Conservation (phyloP, 129 eudicot species). For the Centaurea solstitialis region DNA sequence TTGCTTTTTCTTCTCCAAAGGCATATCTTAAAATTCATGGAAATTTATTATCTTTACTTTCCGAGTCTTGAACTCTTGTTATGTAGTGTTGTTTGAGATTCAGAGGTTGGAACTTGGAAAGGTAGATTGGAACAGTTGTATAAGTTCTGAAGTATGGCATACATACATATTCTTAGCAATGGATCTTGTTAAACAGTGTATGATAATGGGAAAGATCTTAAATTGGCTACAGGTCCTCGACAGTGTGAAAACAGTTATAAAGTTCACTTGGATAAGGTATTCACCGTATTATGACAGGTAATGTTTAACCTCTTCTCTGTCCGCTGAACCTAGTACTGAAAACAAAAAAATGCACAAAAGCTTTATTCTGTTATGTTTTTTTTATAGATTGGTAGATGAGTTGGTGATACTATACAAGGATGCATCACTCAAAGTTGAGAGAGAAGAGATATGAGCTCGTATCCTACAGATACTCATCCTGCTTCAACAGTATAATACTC, state of each 20-base stretch:
- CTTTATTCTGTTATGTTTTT: neutral
- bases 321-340: neutral
- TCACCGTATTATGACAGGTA: conserved; percentile 71
- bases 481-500: conserved; percentile 59
- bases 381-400: conserved; percentile 77
- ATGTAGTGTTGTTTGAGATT: neutral
- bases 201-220: neutral
- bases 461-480: conserved; percentile 53
- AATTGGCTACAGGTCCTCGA: conserved; percentile 58
- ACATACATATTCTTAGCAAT: neutral
- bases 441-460: conserved; percentile 64
- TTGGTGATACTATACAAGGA: conserved; percentile 73
- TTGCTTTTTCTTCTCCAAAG: neutral
- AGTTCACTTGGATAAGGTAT: conserved; percentile 83
- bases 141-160: neutral
- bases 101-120: neutral
- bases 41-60: too few relatives aligned
- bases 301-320: conserved; percentile 4
- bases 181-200: neutral
- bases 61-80: too few relatives aligned
- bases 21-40: neutral
- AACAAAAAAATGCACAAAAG: neutral
- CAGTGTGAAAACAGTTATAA: conserved; percentile 52
- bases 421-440: conserved; percentile 62
- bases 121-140: neutral